Evolutionary conservation across 2,329 filamentous ascomycete genomes (phyloP), one percentile per base, ranked within the genome.

Genomic region (Aspergillus thermomutatus): DNA sequence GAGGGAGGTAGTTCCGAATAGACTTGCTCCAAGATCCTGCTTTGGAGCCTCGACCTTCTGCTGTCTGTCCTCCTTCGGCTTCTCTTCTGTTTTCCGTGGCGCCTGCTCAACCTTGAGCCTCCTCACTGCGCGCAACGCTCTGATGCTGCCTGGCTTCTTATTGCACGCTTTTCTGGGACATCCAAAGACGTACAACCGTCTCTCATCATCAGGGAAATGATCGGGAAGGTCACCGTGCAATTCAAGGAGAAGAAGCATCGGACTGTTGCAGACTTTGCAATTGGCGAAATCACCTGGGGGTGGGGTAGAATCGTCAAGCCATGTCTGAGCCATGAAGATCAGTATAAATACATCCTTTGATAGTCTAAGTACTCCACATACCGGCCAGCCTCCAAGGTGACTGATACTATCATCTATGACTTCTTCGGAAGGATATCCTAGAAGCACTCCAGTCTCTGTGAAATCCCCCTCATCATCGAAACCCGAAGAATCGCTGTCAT

Each of bases 221-320:
- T 93, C 89, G 14, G 92, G 92, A 3, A 97, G 82, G 71, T 97
- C 92, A 66, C 86, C 92, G 74, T 99, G 91, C 27, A 99, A 83
- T 74, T 99, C 92, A 49, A 99, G 83, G 3, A 99, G 83, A 10
- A 97, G 82, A 1, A 86, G 87, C 85, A 97, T 91, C 52, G 91
- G 76, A 52, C 87, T 84, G 64, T 91, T 90, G 84, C 94, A 99
- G 63, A 90, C 83, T 75, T 90, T 91, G 79, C 94, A 99, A 75
- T 87, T 88, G 23, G 90, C 91, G 9, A 96, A 82, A 0, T 87
- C 80, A 25, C 89, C 89, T 1, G 90, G 89, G 7, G 93, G 90
- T 3, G 89, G 80, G 43, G 82, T 84, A 53, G 81, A 78, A n/a
- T 82, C 75, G 64, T 92, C 87, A 40, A 96, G 79, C 94, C 94